Base-by-base conservation (phyloP, 805 yeast genomes). In the Suhomyces xylopsoci region DNA sequence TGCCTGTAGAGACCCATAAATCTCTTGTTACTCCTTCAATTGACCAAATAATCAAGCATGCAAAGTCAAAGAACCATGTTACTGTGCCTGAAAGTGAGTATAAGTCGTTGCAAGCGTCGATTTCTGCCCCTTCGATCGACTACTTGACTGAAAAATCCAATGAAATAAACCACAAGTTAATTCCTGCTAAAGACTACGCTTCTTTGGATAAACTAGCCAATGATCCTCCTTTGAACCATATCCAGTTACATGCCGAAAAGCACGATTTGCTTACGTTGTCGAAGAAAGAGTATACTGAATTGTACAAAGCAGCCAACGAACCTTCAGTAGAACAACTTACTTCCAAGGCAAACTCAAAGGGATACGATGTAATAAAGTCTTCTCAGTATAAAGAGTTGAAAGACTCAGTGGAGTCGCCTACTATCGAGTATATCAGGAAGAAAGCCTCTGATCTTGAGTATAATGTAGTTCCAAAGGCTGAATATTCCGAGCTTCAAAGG, bases 231-330 rank as follows among this genome's bases (percentile, higher is more conserved):
- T 61, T 71, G 30, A 65, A 64, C 19, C 74, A 69, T 36, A 66
- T 74, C 5, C 68, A 73, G 47, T 52, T 58, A 12, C 67, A 66
- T 10, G 77, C 77, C 0, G 76, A 71, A 47, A 64, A 52, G n/a
- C 65, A 62, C 44, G 63, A 64, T 12, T 65, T 70, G 49, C 64
- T 70, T 7, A 68, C 77, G 2, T 59, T 74, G 45, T 49, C 66
- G 1, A 63, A 65, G 51, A 42, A 52, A 1, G 79, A 74, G 52
- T 72, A 69, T 47, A 63, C 76, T 20, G 58, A 61, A 19, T 60
- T 75, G 40, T 57, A 34, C 59, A 65, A 59, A 30, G 55, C 62
- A 10, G 77, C 75, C 0, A 54, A 66, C 51, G 67, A 66, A 8
- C 79, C 79, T 19, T 41, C 65, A 0, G 28, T 61, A 7, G 62